Percentiles rank a stretch among this genome's conserved stretches.
Conservation (phyloP, 805 yeast species). For the Lipomyces orientalis region DNA sequence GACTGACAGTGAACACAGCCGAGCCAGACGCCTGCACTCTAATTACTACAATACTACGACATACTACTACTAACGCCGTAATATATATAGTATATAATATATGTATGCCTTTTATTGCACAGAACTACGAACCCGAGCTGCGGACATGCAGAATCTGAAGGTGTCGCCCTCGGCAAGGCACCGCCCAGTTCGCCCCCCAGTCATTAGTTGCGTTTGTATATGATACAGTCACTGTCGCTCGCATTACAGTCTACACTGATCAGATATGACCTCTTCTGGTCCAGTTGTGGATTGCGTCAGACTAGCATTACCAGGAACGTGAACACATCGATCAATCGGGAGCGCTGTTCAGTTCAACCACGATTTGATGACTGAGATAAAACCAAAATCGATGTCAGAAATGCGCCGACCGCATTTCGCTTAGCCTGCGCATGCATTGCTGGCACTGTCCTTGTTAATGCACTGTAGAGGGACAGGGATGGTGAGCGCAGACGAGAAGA, state of each 20-base stretch:
- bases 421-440: not conserved
- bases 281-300: not conserved
- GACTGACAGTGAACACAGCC: not conserved
- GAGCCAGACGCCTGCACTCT: not conserved
- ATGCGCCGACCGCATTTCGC: not conserved
- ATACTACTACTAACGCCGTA: not conserved
- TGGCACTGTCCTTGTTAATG: not conserved
- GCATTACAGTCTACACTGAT: constrained; percentile 1
- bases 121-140: not conserved
- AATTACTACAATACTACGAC: not conserved
- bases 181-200: not conserved
- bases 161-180: not conserved
- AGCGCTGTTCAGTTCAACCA: not conserved
- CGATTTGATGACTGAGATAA: not conserved
- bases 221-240: not conserved
- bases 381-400: not conserved
- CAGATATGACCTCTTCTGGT: not conserved
- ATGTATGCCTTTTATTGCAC: not conserved
- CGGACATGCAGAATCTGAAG: not conserved
- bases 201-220: not conserved
- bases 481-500: not conserved
- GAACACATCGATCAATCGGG: not conserved
- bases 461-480: not conserved
- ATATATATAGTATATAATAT: no score
- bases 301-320: not conserved